Evolutionary conservation across 1,284 basidiomycete genomes (phyloP), one percentile per base, ranked within the genome.

Genomic region (Gomphus sp.): DNA sequence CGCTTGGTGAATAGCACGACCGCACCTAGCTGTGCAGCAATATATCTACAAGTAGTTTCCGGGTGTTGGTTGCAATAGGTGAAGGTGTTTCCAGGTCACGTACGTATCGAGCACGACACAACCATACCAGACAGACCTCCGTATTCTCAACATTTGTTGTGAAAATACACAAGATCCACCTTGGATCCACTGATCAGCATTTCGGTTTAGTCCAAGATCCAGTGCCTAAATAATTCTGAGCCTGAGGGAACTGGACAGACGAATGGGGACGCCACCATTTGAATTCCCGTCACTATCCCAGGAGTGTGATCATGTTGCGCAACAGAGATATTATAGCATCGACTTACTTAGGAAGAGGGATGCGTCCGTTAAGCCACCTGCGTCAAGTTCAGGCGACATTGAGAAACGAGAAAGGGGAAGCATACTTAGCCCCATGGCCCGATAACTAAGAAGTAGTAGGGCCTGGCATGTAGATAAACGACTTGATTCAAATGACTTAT

Each of bases 61-160:
- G 28, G 22, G 31, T 31, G 47, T 47, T 16, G 31, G 43, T 54
- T 31, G 31, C 44, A 33, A 28, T 14, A 49, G 6, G 12, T 12
- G 49, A 2, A 18, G n/a, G 6, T 50, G 31, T n/a, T 7, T n/a
- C 31, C 12, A 50, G 28, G 49, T n/a, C 25, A 55, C 54, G 25
- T 18, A 55, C 54, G 43, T 28, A 43, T 55, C 54, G 14, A 55
- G 25, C 25, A 55, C 44, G 14, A 55, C 34, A 41, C 22, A 55
- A 45, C 43, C 54, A 47, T 55, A 55, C 54, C 54, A 55, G 31
- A 55, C 44, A 14, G 41, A 55, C 9, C 54, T 43, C 31, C 54
- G 54, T 33, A 55, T 22, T 33, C 44, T 18, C 14, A 55, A 36
- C 4, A 28, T 33, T 33, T 34, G 4, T 22, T 33, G 6, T 31